Evolutionary conservation across 1,139 yeast genomes (phyloP), one percentile per base, ranked within the genome.

Genomic region (Suhomyces guaymorum): DNA sequence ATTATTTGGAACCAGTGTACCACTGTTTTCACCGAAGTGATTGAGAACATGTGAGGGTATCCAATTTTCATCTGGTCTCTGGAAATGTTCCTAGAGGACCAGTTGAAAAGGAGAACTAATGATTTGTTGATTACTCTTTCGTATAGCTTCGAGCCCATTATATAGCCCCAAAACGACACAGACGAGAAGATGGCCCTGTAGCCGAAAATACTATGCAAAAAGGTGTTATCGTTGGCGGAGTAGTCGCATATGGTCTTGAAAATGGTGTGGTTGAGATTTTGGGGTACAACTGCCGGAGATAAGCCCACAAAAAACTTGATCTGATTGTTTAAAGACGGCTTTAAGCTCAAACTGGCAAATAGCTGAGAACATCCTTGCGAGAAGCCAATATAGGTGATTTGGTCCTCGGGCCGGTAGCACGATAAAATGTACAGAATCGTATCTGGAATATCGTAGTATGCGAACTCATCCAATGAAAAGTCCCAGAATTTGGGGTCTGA

Each of bases 401-500:
- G 42, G 13, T 41, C 49, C 15, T 17, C 36, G 30, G 21, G 37
- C 8, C 26, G 26, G 32, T 28, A 40, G 39, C 40, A 32, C 23
- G 31, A 33, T 15, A 20, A 21, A 21, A 88, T 76, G 55, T 85
- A 84, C 45, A 76, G 75, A 10, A 88, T 71, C 5, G 83, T 70
- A 46, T 82, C 78, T 2, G 96, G 96, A 27, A 88, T 85, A 54
- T 88, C 96, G 52, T 74, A 83, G 43, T 82, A 60, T 3, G 95
- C 94, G 60, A 83, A 85, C 54, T 88, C 95, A 59, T 88, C 96
- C 33, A 88, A 70, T 15, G 90, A 80, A 49, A 84, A 88, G 58
- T 87, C 78, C 96, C 96, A 88, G 58, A 84, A 88, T 37, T 68
- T 65, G 2, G 57, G 46, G 11, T 74, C 73, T 10, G 63, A 57